Evolutionary conservation across 441 rosid species (phyloP).

Genomic region (Corymbia citriodora): DNA sequence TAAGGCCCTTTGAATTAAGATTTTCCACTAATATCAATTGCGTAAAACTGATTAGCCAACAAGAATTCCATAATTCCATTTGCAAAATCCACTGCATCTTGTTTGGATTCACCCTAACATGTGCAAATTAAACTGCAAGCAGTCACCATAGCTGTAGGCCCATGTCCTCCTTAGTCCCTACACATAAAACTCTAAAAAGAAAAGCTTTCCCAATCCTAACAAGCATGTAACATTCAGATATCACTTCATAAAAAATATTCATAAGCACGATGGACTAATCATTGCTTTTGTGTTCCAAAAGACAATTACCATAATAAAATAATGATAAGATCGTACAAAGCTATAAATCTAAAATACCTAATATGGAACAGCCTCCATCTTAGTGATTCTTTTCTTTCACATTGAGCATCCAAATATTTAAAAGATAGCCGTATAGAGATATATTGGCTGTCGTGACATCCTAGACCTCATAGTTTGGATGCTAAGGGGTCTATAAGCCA

Average conservation of each 20-base stretch:
- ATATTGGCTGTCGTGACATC: background rate
- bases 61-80: background rate
- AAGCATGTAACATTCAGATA: background rate
- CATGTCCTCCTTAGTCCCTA: background rate
- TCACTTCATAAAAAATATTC: background rate
- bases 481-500: background rate
- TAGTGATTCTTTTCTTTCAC: background rate
- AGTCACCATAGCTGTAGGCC: background rate
- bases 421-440: background rate
- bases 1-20: background rate
- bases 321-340: background rate
- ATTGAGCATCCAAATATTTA: background rate
- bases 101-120: background rate
- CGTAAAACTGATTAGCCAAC: background rate
- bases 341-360: background rate
- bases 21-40: background rate
- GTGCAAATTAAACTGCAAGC: background rate
- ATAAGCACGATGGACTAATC: background rate
- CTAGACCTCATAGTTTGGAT: background rate
- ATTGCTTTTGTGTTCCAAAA: background rate
- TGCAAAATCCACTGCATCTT: background rate
- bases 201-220: background rate
- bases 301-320: background rate
- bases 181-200: background rate
- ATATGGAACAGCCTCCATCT: background rate